Conservation (phyloP, 176 grass and related monocot species). For the Rhipidocladum racemiflorum region DNA sequence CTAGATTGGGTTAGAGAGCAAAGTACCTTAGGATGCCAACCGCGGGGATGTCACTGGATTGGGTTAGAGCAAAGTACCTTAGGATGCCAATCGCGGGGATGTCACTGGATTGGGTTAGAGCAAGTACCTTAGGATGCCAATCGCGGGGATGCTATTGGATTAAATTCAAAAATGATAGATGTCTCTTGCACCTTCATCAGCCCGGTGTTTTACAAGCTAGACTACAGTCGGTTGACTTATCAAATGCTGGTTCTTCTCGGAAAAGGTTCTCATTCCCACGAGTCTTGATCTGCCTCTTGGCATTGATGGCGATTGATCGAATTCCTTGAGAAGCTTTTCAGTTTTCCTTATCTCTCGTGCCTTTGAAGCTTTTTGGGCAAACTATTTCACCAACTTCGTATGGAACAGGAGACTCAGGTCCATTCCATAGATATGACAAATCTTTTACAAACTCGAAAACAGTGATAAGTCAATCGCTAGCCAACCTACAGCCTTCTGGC, state of each 20-base stretch:
- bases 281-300: too few relatives aligned
- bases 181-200: neutral
- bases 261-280: too few relatives aligned
- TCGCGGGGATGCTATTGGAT: neutral
- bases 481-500: constrained; percentile 3
- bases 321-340: too few relatives aligned
- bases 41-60: neutral
- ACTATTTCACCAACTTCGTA: neutral
- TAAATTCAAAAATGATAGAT: neutral
- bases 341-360: too few relatives aligned
- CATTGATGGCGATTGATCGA: too few relatives aligned
- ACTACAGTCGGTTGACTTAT: neutral
- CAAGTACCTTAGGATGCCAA: too few relatives aligned
- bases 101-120: too few relatives aligned
- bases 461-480: neutral
- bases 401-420: neutral
- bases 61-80: too few relatives aligned
- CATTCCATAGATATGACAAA: neutral
- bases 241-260: too few relatives aligned
- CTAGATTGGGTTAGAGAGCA: too few relatives aligned
- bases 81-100: neutral
- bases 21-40: neutral
- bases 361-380: neutral
- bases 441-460: neutral
- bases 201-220: neutral